These are phyloP conservation scores for Trifolium dubium DNA, from an alignment of 306 rosid species.

Conservation along the genomic window DNA sequence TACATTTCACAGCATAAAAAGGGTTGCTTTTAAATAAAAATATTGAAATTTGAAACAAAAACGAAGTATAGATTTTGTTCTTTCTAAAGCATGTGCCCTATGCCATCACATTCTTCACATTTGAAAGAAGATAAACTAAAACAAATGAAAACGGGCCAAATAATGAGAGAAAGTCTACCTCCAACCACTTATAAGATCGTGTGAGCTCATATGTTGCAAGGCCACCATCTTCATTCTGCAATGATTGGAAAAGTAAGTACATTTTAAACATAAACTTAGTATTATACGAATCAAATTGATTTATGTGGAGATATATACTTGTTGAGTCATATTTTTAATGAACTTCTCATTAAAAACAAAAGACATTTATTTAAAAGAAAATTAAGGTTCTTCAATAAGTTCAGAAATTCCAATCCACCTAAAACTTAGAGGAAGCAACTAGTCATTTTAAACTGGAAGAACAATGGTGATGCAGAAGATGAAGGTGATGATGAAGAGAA, in stretches of 20 bases:
- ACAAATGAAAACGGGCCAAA: constrained; percentile 4
- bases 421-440: not conserved
- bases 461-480: not conserved
- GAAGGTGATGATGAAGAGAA: not conserved
- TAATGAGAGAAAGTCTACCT: constrained; percentile 58
- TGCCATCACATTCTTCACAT: constrained; percentile 29
- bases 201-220: constrained; percentile 91
- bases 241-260: constrained; percentile 13
- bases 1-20: constrained; percentile 20
- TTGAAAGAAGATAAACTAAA: constrained; percentile 30
- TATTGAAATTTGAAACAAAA: constrained; percentile 17
- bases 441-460: not conserved
- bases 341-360: not conserved
- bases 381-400: not conserved
- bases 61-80: constrained; percentile 11
- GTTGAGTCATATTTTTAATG: not conserved
- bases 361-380: not conserved
- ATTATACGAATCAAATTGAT: constrained; percentile 25
- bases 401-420: not conserved
- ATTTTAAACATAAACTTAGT: constrained; percentile 11
- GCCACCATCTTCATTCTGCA: constrained; percentile 85
- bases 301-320: not conserved
- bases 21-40: constrained; percentile 21
- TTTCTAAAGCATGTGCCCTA: constrained; percentile 8
- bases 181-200: constrained; percentile 90